Evolutionary conservation across 2,329 filamentous ascomycete genomes (phyloP), one percentile per base, ranked within the genome.

Genomic region (Paecilomyces variotii): DNA sequence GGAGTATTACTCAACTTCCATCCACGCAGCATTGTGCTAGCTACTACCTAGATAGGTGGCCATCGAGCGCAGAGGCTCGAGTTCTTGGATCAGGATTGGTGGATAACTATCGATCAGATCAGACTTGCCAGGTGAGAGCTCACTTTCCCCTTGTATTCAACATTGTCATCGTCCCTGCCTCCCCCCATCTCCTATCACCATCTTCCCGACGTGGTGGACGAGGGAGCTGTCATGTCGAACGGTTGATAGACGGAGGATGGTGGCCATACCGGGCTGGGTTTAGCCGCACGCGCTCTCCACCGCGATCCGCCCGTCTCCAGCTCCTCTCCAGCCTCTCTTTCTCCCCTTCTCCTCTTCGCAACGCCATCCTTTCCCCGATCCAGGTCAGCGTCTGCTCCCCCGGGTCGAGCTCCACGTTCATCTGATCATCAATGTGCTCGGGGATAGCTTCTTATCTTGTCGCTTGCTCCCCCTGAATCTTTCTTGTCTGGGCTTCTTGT

Each of bases 401-500:
- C 35, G 54, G 24, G 24, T 56, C 4, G 26, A 56, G 24, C 32
- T 26, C 32, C 32, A 27, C 54, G 25, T 49, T 34, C 54, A 28
- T 56, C 30, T 25, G 26, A 55, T 25, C 14, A 56, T 56, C 28
- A 61, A 61, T 54, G 53, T 60, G 39, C 52, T 63, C 39, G 52
- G 63, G 57, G 59, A 28, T 34, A 54, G n/a, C 25, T 56, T 53
- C 54, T 19, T 56, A 53, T 62, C 54, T 54, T 62, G 59, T 55
- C 58, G 52, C 60, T 59, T 60, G 54, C 58, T 60, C 57, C 62
- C 39, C n/a, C 7, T 9, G 14, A 45, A 45, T 45, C 30, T 58
- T 61, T 61, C 62, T 61, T 56, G 64, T 61, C 59, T 62, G 68
- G 72, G 73, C 72, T 75, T 73, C 73, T 76, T 74, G 72, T 76